Base-by-base conservation (phyloP, 139 green algal species). In the Chlorella sp. region DNA sequence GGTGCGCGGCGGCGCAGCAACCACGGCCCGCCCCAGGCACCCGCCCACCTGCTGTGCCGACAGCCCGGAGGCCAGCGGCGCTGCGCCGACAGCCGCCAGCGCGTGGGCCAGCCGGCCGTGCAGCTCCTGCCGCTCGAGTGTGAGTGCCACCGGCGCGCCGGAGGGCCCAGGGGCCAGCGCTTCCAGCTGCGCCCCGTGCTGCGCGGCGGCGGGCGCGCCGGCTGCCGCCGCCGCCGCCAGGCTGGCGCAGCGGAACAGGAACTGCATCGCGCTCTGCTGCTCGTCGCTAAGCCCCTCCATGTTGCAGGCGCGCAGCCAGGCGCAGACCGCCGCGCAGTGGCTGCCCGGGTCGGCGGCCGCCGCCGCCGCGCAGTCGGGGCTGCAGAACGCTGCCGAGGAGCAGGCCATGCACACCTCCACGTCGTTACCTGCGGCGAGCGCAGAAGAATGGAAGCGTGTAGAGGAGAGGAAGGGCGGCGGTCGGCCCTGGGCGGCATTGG, bases 341-440 rank as follows among this genome's bases (percentile, higher is more conserved):
- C 79, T 85, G 60, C 51, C 79, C 2, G 79, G 65, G 59, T 85
- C 79, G n/a, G 12, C 66, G 0, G 58, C 53, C 27, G 79, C 79
- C 11, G 79, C 79, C 3, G 68, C 42, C 19, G 53, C 62, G 27
- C 79, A 85, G 50, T 48, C 27, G 4, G 66, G 4, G 8, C 36
- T 70, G 59, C 79, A 85, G 45, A 82, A 85, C 12, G 45, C 61
- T 2, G 65, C 72, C 2, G 27, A 61, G 15, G 46, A 42, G 61
- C 72, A 78, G 35, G 3, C 64, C 27, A 21, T 4, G 46, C 72
- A 78, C 7, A 61, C 17, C 45, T 65, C 60, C 15, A 71, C 72
- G 0, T 36, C 25, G 2, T 14, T 36, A 3, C 51, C 60, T 48
- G n/a, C 50, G 7, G 51, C 38, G 1, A 42, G 53, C 66, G 69